phyloP scores from a whole-genome alignment of 495 filamentous ascomycete genomes.

The Penicillium argentinense region DNA sequence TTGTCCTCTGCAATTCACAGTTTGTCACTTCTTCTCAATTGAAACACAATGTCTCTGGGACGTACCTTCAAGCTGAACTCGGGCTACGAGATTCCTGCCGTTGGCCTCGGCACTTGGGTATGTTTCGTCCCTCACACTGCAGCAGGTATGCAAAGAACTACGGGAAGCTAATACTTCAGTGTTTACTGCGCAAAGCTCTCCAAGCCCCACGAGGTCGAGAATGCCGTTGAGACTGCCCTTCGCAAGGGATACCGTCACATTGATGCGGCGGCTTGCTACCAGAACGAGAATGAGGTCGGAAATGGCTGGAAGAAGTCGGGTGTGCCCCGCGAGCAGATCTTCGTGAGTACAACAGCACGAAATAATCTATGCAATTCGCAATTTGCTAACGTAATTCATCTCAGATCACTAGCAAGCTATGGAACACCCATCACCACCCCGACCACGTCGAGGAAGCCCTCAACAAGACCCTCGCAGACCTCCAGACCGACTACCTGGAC shows the following conservation, averaged over 20 bases:
- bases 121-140: too few species aligned
- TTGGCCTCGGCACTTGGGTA: slow-evolving; percentile 37
- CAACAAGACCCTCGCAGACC: slow-evolving; percentile 42
- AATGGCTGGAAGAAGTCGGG: slow-evolving; percentile 43
- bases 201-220: slow-evolving; percentile 47
- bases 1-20: too few species aligned
- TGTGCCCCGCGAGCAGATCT: slow-evolving; percentile 41
- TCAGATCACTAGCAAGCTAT: slow-evolving; percentile 43
- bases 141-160: too few species aligned
- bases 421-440: slow-evolving; percentile 46
- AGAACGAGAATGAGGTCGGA: slow-evolving; percentile 46
- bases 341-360: slow-evolving; percentile 28
- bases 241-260: slow-evolving; percentile 50
- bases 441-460: slow-evolving; percentile 40
- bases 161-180: background rate
- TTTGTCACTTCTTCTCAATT: too few species aligned
- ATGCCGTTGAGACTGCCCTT: slow-evolving; percentile 49
- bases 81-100: slow-evolving; percentile 39
- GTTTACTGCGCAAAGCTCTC: slow-evolving; percentile 35
- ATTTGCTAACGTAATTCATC: background rate
- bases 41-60: slow-evolving; percentile 35
- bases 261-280: slow-evolving; percentile 37
- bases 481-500: slow-evolving; percentile 47
- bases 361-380: background rate
- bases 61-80: slow-evolving; percentile 42